A percentile compares a stretch with the other conserved stretches of the same genome.
Evolutionary conservation across 257 asterid genomes (phyloP).

Genomic region (Ilex asprella): DNA sequence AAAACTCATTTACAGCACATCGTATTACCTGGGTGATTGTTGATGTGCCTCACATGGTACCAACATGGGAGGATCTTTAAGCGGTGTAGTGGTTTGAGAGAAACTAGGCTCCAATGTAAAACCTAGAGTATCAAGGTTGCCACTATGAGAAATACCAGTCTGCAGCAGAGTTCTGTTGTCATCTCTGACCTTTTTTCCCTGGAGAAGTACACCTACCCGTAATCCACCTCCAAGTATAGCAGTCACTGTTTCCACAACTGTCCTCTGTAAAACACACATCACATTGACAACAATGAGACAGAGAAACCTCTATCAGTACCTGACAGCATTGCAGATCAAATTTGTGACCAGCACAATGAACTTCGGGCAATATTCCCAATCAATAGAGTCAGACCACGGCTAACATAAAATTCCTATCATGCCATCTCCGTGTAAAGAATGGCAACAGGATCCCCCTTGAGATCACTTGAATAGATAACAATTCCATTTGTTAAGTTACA

Average conservation of each 20-base stretch:
- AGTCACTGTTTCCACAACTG: conserved; percentile 65
- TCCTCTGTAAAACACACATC: conserved; percentile 34
- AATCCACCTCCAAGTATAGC: conserved; percentile 59
- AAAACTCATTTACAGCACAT: neutral
- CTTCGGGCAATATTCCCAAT: no score
- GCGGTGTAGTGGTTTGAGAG: conserved; percentile 21
- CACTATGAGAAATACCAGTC: conserved; percentile 57
- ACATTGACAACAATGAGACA: conserved; percentile 1
- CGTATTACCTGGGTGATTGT: conserved; percentile 30
- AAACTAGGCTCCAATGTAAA: conserved; percentile 56
- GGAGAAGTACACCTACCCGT: conserved; percentile 63
- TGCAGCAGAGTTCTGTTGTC: conserved; percentile 58
- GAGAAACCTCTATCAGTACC: no score
- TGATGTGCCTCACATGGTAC: conserved; percentile 29
- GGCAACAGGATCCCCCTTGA: no score
- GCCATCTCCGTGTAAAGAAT: no score
- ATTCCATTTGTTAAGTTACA: no score
- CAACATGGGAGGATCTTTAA: conserved; percentile 20
- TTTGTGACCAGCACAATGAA: no score
- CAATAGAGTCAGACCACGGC: no score
- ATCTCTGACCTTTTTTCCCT: conserved; percentile 69
- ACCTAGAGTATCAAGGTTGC: conserved; percentile 55
- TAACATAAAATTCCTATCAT: no score
- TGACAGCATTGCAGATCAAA: no score
- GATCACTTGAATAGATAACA: no score